Conservation (phyloP, 1,284 basidiomycete genomes). For the Boletus sp. region DNA sequence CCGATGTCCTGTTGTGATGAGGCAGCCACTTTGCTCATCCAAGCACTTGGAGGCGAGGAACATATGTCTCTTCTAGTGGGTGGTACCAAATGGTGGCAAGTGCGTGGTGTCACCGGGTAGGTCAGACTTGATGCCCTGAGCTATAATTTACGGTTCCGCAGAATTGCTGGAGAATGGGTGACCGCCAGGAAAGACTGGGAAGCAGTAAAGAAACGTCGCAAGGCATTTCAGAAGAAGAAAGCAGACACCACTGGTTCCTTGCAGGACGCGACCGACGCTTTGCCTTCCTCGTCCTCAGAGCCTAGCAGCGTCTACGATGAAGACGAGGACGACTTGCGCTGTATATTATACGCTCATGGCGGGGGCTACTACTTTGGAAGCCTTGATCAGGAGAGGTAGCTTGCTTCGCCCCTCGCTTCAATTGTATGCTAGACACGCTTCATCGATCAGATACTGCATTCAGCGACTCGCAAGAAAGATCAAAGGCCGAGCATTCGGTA, state of each 20-base stretch:
- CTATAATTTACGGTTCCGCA: constrained; percentile 29
- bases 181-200: constrained; percentile 70
- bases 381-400: constrained; percentile 69
- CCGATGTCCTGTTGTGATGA: constrained; percentile 73
- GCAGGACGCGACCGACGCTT: constrained; percentile 18
- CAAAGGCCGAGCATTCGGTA: constrained; percentile 81
- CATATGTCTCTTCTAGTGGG: constrained; percentile 74
- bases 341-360: constrained; percentile 84
- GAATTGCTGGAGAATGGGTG: constrained; percentile 90
- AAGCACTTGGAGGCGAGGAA: constrained; percentile 82
- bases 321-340: constrained; percentile 82
- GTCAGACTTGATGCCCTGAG: background rate
- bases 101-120: constrained; percentile 73
- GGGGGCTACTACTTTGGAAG: constrained; percentile 83
- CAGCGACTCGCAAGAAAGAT: constrained; percentile 89
- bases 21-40: constrained; percentile 74
- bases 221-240: constrained; percentile 41
- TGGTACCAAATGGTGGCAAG: constrained; percentile 96
- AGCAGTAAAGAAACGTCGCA: constrained; percentile 53
- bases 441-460: constrained; percentile 61
- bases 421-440: constrained; percentile 9
- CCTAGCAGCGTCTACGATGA: constrained; percentile 45
- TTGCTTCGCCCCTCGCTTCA: constrained; percentile 7
- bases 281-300: constrained; percentile 23
- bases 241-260: constrained; percentile 10